These are phyloP conservation scores for Chalara sp. DNA, from an alignment of 2,329 filamentous ascomycete genomes.

Conservation along the genomic window DNA sequence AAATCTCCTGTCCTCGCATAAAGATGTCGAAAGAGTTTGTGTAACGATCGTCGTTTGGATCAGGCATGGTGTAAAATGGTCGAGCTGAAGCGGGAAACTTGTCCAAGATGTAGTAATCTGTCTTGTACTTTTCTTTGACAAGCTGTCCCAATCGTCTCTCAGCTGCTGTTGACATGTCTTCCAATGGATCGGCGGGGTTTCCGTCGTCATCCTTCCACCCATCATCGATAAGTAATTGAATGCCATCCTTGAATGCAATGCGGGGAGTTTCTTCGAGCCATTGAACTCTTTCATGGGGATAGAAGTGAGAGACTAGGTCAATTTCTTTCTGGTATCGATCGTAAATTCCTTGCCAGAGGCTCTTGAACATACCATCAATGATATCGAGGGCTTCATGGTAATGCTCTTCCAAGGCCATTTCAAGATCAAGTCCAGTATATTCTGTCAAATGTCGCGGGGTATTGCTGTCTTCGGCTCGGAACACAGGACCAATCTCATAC, in stretches of 20 bases:
- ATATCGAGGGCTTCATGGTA: constrained; percentile 81
- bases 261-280: constrained; percentile 82
- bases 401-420: constrained; percentile 85
- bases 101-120: constrained; percentile 91
- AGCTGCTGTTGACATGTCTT: constrained; percentile 78
- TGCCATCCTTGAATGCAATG: constrained; percentile 71
- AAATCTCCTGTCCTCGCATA: constrained; percentile 85
- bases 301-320: constrained; percentile 72
- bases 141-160: constrained; percentile 81
- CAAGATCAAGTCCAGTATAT: constrained; percentile 86
- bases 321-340: constrained; percentile 64
- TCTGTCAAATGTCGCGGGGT: constrained; percentile 92
- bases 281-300: constrained; percentile 78
- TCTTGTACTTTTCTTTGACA: constrained; percentile 78
- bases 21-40: constrained; percentile 97
- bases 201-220: constrained; percentile 75
- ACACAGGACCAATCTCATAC: constrained; percentile 85
- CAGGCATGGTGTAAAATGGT: constrained; percentile 88
- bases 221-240: constrained; percentile 73
- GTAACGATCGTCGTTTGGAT: constrained; percentile 61
- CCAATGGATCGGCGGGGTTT: constrained; percentile 59
- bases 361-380: constrained; percentile 75
- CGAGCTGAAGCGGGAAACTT: constrained; percentile 81
- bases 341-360: constrained; percentile 68
- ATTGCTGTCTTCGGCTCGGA: constrained; percentile 92